Conservation (phyloP, 2,329 filamentous ascomycete genomes). For the Ophidiomyces ophidiicola region DNA sequence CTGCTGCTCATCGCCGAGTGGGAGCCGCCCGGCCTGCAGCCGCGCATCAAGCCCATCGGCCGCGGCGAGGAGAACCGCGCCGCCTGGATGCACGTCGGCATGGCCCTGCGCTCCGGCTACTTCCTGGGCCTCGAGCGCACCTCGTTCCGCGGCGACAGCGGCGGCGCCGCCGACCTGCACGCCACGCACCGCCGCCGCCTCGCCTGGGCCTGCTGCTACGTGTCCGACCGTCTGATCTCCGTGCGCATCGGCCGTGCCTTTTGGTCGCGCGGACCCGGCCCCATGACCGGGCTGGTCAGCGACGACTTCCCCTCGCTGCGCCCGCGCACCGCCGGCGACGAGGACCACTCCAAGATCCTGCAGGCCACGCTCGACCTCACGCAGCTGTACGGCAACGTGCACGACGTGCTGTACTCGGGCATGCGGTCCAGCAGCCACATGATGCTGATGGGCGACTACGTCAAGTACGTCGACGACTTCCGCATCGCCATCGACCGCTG, state of each 20-base stretch:
- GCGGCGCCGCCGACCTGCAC: slow-evolving; percentile 47
- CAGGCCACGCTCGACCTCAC: slow-evolving; percentile 61
- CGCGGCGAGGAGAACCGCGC: slow-evolving; percentile 62
- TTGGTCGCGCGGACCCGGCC: slow-evolving; percentile 60
- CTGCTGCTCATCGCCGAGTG: slow-evolving; percentile 59
- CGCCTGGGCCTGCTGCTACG: slow-evolving; percentile 58
- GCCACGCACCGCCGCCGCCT: slow-evolving; percentile 52
- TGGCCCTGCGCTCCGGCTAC: slow-evolving; percentile 57
- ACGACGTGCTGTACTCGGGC: slow-evolving; percentile 61
- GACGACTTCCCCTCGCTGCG: slow-evolving; percentile 57
- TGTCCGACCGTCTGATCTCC: slow-evolving; percentile 55
- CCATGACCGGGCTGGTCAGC: slow-evolving; percentile 50
- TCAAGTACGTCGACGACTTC: slow-evolving; percentile 65
- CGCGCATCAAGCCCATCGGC: slow-evolving; percentile 50
- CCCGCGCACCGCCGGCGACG: slow-evolving; percentile 45
- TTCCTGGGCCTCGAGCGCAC: slow-evolving; percentile 58
- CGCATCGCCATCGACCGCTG: slow-evolving; percentile 55
- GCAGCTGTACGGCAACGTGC: slow-evolving; percentile 60
- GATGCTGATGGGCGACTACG: slow-evolving; percentile 59
- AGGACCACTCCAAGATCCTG: slow-evolving; percentile 57
- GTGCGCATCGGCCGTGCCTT: slow-evolving; percentile 61
- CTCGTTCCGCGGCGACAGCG: slow-evolving; percentile 49
- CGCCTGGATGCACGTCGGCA: slow-evolving; percentile 65
- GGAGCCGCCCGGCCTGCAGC: slow-evolving; percentile 54
- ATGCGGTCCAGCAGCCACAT: slow-evolving; percentile 57